Evolutionary conservation across 805 yeast genomes (phyloP), one percentile per base, ranked within the genome.

Genomic region (Candida tammaniensis): DNA sequence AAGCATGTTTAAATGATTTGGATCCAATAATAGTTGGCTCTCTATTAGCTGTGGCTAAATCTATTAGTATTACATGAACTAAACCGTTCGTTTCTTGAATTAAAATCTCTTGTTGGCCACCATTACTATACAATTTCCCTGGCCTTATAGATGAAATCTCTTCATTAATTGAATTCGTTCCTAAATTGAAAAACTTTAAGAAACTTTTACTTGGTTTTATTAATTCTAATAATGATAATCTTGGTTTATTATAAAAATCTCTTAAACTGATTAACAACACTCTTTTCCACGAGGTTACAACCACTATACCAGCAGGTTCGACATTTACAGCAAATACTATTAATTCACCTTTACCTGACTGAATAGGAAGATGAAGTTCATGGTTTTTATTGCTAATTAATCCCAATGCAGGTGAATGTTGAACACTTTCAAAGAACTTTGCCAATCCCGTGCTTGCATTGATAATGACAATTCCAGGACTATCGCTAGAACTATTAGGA

Each of bases 401-500:
- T 20, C 84, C 79, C 44, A 76, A 67, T 1, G 86, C 76, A 0
- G 87, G 79, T 0, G 87, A 84, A 39, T 75, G 75, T 42, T 76
- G 81, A 9, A 86, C 77, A 35, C 86, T 76, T 49, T 86, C 95
- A 62, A 82, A 83, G 55, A 80, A 88, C 17, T 72, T 70, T 30
- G 84, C 57, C 13, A 56, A 51, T 0, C 96, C 95, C 0, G 76
- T 47, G 13, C 65, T 53, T 1, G 80, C 64, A 49, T 81, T 76
- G 14, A 86, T 67, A 5, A 82, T 72, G 5, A 83, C 78, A 24
- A 87, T 58, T 7, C 96, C 96, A 0, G 94, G 91, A 44, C 70
- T 74, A 24, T 48, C 47, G 19, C 54, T 43, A 11, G 65, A 55
- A 2, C 80, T 78, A 4, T 74, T 72, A 5, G 76, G 57, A 3